Base-by-base conservation (phyloP, 352 stramenopile species). In the Pythium grandisporangium region DNA sequence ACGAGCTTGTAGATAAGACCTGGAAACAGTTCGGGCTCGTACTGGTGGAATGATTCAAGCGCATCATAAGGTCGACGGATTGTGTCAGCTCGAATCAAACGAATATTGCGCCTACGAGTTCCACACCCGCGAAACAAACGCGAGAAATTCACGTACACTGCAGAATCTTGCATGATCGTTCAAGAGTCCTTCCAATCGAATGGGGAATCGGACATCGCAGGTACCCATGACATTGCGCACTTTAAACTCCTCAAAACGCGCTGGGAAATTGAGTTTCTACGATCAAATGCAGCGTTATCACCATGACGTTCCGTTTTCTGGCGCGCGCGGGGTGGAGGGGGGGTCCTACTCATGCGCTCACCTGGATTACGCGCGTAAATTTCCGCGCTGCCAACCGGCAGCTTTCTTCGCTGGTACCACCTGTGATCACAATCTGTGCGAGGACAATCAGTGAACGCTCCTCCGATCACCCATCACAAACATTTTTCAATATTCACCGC, bases 21-120 rank as follows among this genome's bases (percentile, higher is more conserved):
- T 8, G 96, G 94, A 66, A 99, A 99, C n/a, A 99, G 67, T 55
- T 99, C 97, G 0, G 97, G 97, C 53, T 99, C 97, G 63, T 99
- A 99, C 32, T 75, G 53, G 5, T n/a, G 10, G 10, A 11, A 38
- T 20, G 10, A 38, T 20, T 20, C 8, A 48, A n/a, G 33, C 11
- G 42, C 26, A 42, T 43, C 23, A 30, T 16, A 7, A 38, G 11
- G 33, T 20, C 33, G 11, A 11, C 33, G 16, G n/a, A n/a, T n/a
- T n/a, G n/a, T n/a, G n/a, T n/a, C n/a, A n/a, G n/a, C n/a, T n/a
- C n/a, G n/a, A n/a, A n/a, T n/a, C n/a, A n/a, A n/a, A n/a, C n/a
- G n/a, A n/a, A n/a, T n/a, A n/a, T n/a, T n/a, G n/a, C n/a, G n/a
- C n/a, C n/a, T n/a, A n/a, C n/a, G n/a, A n/a, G n/a, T n/a, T n/a